Base-by-base conservation (phyloP, 2,329 filamentous ascomycete species). In the Fusarium chlamydosporum region DNA sequence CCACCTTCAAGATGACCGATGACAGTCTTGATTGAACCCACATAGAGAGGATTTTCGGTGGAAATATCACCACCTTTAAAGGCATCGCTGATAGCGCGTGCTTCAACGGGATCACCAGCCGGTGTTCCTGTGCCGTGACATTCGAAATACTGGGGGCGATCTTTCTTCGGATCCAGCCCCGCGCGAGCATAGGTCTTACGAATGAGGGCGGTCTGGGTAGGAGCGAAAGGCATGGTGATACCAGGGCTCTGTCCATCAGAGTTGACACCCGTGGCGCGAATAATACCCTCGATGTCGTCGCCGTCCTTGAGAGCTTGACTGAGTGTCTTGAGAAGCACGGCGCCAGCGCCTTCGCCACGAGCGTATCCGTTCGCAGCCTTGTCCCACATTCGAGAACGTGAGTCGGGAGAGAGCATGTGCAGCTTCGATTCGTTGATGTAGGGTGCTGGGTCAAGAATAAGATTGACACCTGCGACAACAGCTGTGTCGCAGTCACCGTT, bases 41-140 rank as follows among this genome's bases (percentile, higher is more conserved):
- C 61, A n/a, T 60, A 58, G 6, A 61, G 15, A 29, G 56, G 56
- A 4, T 15, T 56, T 10, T 59, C 40, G 4, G 18, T n/a, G 2
- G 56, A 27, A 4, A 40, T 37, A 0, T 53, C 56, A 5, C n/a
- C n/a, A 6, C 35, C 35, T 4, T n/a, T 5, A 10, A 60, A 60
- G 5, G 56, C 53, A 7, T 47, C 33, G 2, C 35, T 31, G 13
- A 60, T 60, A 0, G 56, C 57, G 0, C 35, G 56, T 2, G 53
- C 56, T 33, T 60, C 57, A 4, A 58, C 37, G 15, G 57, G 57
- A 16, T 60, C 57, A 9, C 83, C 83, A 0, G 74, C 76, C 3
- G 69, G 55, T 0, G 83, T 85, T 1, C 82, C 82, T 0, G 83
- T 84, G 0, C 82, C 83, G 37, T 85, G 83, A 5, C 40, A 42